A percentile compares a stretch with the other conserved stretches of the same genome.
Conservation (phyloP, 441 rosid species). For the Gossypium aridum region DNA sequence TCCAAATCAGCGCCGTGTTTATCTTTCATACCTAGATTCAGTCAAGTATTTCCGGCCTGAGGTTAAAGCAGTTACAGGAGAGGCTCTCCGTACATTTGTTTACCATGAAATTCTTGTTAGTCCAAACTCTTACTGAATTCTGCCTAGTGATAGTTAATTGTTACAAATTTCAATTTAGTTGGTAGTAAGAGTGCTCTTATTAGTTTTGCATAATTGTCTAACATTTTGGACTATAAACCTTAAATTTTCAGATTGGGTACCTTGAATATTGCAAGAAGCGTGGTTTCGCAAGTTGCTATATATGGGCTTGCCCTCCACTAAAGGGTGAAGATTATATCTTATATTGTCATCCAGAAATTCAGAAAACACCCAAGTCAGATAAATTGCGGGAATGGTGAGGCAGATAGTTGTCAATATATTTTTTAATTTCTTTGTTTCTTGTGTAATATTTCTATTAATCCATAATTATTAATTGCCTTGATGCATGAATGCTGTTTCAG, state of each 20-base stretch:
- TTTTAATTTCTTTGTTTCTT: too few relatives aligned
- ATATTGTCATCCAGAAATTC: slow-evolving; percentile 99
- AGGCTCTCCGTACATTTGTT: slow-evolving; percentile 95
- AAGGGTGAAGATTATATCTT: slow-evolving; percentile 99
- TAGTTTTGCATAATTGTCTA: slow-evolving; percentile 6
- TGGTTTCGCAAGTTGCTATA: slow-evolving; percentile 98
- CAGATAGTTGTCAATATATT: too few relatives aligned
- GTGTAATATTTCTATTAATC: background rate
- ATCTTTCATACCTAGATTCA: slow-evolving; percentile 92
- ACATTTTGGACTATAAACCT: slow-evolving; percentile 10
- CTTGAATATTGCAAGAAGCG: slow-evolving; percentile 98
- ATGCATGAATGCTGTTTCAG: slow-evolving; percentile 33
- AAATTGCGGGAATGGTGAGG: slow-evolving; percentile 96
- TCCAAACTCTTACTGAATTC: slow-evolving; percentile 1
- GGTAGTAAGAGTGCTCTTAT: too few relatives aligned
- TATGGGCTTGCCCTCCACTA: slow-evolving; percentile 99
- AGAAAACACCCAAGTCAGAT: slow-evolving; percentile 99
- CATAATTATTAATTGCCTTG: slow-evolving; percentile 8
- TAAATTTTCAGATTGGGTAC: slow-evolving; percentile 74
- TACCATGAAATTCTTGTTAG: slow-evolving; percentile 97
- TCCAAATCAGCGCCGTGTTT: slow-evolving; percentile 93
- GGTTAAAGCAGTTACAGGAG: slow-evolving; percentile 86
- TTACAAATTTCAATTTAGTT: too few relatives aligned
- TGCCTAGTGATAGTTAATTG: background rate
- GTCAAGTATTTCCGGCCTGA: slow-evolving; percentile 99